These are phyloP conservation scores for Coemansia sp. DNA, from an alignment of 192 early-diverging fungal species.

Conservation along the genomic window DNA sequence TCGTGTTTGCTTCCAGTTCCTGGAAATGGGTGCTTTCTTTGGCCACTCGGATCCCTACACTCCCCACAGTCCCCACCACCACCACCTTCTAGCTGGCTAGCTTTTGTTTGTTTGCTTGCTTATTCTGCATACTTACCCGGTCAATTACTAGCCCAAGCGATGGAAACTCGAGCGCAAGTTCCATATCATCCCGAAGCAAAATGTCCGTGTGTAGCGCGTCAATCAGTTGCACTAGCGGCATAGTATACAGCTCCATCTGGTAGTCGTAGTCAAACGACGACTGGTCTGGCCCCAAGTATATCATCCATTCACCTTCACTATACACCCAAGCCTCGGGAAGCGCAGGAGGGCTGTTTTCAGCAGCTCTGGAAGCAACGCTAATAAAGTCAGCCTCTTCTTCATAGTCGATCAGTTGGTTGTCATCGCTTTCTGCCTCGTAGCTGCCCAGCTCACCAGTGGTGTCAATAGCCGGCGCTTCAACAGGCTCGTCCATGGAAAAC, in stretches of 20 bases:
- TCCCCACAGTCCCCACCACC: neutral
- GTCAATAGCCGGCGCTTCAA: neutral
- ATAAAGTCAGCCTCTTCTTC: neutral
- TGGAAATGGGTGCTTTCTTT: neutral
- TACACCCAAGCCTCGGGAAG: slow-evolving; percentile 43
- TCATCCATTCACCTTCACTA: slow-evolving; percentile 49
- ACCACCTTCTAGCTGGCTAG: too few relatives aligned
- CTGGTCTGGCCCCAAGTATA: slow-evolving; percentile 43
- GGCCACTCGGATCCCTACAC: neutral
- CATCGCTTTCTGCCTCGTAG: neutral
- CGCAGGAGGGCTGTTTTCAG: neutral
- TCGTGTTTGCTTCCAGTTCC: neutral
- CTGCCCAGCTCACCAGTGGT: neutral
- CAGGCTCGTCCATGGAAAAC: neutral
- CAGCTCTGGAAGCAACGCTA: neutral
- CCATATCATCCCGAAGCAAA: slow-evolving; percentile 21
- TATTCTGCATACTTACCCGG: slow-evolving; percentile 28
- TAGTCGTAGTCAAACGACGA: slow-evolving; percentile 22
- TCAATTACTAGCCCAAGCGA: slow-evolving; percentile 42
- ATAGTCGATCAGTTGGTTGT: slow-evolving; percentile 30
- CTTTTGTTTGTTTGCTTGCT: too few relatives aligned
- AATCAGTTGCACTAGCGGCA: slow-evolving; percentile 41
- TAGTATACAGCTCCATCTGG: slow-evolving; percentile 28
- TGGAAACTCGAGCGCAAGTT: slow-evolving; percentile 51
- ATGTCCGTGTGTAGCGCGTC: slow-evolving; percentile 35